phyloP scores from a whole-genome alignment of 2,329 filamentous ascomycete genomes.

The Bipolaris oryzae region DNA sequence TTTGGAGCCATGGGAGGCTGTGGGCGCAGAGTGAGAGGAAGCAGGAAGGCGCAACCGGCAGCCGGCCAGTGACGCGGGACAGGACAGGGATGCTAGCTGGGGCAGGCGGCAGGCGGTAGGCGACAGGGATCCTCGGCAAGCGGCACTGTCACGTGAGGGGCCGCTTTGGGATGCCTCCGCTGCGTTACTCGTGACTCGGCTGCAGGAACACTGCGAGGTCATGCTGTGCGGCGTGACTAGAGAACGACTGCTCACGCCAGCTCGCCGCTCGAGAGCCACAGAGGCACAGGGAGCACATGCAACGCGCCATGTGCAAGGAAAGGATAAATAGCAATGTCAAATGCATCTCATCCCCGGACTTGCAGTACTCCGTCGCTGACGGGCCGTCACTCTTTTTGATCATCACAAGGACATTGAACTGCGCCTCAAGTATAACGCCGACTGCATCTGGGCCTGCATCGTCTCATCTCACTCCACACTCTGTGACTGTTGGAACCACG shows the following conservation, averaged over 20 bases:
- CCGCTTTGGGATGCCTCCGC: conserved; percentile 9
- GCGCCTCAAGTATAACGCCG: conserved; percentile 4
- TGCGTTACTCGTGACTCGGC: conserved; percentile 13
- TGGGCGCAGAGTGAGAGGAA: conserved; percentile 8
- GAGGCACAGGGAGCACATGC: neutral
- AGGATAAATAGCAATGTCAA: neutral
- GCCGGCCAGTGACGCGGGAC: conserved; percentile 22
- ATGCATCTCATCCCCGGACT: neutral
- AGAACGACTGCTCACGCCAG: neutral
- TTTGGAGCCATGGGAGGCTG: conserved; percentile 13
- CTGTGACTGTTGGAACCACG: conserved; percentile 33
- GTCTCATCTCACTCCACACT: conserved; percentile 41
- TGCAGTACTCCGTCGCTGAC: no score
- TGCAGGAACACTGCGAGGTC: conserved; percentile 11
- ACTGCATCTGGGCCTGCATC: conserved; percentile 24
- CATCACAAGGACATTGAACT: conserved; percentile 17
- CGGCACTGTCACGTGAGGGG: conserved; percentile 17
- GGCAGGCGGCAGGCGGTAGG: conserved; percentile 4
- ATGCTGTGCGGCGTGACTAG: conserved; percentile 7
- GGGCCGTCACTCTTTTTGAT: neutral
- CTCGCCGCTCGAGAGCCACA: neutral
- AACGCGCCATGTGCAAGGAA: neutral
- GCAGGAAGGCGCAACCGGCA: conserved; percentile 18
- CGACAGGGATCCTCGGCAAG: conserved; percentile 2
- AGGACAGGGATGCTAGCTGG: conserved; percentile 28